Conservation (phyloP, 805 yeast species). For the Wickerhamiella musiphila region DNA sequence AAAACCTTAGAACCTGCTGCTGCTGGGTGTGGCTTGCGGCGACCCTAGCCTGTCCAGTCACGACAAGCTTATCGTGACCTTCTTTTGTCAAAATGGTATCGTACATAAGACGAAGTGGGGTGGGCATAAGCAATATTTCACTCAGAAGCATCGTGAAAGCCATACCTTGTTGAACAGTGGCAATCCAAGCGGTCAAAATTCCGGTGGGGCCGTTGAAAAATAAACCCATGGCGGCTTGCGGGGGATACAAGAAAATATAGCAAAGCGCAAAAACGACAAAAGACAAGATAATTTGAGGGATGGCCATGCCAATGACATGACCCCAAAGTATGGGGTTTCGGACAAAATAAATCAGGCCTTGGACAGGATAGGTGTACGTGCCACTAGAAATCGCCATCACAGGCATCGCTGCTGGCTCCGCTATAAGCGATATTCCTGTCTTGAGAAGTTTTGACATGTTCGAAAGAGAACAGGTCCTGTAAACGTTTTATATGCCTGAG, state of each 20-base stretch:
- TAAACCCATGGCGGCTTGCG: slow-evolving; percentile 26
- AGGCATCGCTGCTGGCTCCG: slow-evolving; percentile 15
- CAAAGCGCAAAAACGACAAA: slow-evolving; percentile 23
- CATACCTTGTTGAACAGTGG: slow-evolving; percentile 28
- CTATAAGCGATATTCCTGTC: too few species aligned
- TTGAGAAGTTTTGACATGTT: too few species aligned
- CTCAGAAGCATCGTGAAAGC: slow-evolving; percentile 28
- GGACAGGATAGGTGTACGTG: slow-evolving; percentile 20
- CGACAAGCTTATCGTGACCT: slow-evolving; percentile 29
- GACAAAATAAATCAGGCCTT: slow-evolving; percentile 28
- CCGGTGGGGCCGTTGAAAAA: slow-evolving; percentile 37
- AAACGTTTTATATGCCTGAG: too few species aligned
- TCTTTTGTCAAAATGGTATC: slow-evolving; percentile 31
- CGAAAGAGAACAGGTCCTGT: too few species aligned
- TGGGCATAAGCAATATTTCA: slow-evolving; percentile 29
- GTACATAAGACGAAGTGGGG: slow-evolving; percentile 30
- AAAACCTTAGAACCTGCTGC: slow-evolving; percentile 21
- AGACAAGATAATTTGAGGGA: slow-evolving; percentile 31
- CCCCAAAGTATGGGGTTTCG: slow-evolving; percentile 31
- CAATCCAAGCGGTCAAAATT: slow-evolving; percentile 28
- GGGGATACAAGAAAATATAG: slow-evolving; percentile 28
- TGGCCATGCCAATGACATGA: slow-evolving; percentile 25
- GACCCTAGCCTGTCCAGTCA: slow-evolving; percentile 22
- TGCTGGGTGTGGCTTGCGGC: slow-evolving; percentile 19
- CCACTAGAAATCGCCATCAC: slow-evolving; percentile 14